Evolutionary conservation across 2,329 filamentous ascomycete genomes (phyloP), one percentile per base, ranked within the genome.

Genomic region (Ceratocystis variospora): DNA sequence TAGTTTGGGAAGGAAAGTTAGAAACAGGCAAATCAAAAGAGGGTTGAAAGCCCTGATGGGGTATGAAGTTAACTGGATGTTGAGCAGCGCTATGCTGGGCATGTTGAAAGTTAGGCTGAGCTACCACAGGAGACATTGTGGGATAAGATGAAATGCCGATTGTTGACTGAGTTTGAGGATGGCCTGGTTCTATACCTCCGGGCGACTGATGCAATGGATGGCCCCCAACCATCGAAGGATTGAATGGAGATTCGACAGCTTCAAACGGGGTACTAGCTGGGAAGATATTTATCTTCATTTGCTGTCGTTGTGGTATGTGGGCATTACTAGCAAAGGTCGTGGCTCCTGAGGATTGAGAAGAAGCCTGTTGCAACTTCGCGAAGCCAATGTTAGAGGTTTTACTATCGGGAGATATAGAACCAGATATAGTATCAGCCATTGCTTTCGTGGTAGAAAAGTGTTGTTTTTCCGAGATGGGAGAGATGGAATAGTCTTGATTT

Each of bases 11-110:
- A 17, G 48, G 70, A 72, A 85, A 83, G 70, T 85, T 81, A 37
- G 85, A 80, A 61, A 85, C 81, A 45, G 85, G 84, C 61, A 88
- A 75, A 67, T 80, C 81, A 70, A 88, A 86, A 0, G 55, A 59
- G 22, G 82, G 79, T 37, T 84, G 79, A 68, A 86, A 85, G 69
- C 81, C 85, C 69, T 85, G 80, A 66, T 86, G 82, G 46, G 79
- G 75, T 28, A 85, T 81, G 72, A 84, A 88, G 50, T 74, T 73
- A 66, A 76, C 74, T 28, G 77, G 76, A 70, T 79, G 81, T 59
- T 76, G 77, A 61, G 75, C 80, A 71, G 71, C 77, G 70, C 70
- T 76, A 64, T 77, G 77, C 22, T 64, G 44, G 3, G 41, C 61
- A 10, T 66, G 67, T 31, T 77, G 78, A 70, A 78, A 82, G 69